Evolutionary conservation across 495 filamentous ascomycete genomes (phyloP).

Genomic region (Cercophora newfieldiana): DNA sequence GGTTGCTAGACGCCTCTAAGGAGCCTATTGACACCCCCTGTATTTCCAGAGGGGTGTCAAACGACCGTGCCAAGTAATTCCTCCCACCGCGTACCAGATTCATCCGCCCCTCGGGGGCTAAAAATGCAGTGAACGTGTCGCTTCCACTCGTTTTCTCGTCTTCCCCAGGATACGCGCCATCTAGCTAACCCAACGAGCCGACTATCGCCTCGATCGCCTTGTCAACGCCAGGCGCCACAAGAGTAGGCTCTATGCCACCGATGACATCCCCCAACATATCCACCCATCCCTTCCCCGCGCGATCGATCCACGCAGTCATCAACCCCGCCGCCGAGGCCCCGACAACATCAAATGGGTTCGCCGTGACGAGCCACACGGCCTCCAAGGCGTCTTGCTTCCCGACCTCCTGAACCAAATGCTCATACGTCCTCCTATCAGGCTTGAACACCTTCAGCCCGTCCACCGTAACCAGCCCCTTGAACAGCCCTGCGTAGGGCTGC

Average conservation of each 20-base stretch:
- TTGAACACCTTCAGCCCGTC: slow-evolving; percentile 65
- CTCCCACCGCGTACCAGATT: no score
- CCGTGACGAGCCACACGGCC: slow-evolving; percentile 71
- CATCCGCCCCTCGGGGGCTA: no score
- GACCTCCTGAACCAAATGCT: slow-evolving; percentile 55
- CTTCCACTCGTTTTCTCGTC: neutral
- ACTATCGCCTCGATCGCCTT: slow-evolving; percentile 46
- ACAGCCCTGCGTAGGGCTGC: slow-evolving; percentile 40
- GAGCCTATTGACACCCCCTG: no score
- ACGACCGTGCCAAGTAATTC: no score
- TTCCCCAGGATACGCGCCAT: no score
- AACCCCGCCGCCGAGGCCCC: slow-evolving; percentile 56
- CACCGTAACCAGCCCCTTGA: slow-evolving; percentile 62
- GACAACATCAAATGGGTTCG: slow-evolving; percentile 81
- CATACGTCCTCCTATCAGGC: slow-evolving; percentile 65
- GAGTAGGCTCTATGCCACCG: slow-evolving; percentile 43
- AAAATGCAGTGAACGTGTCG: no score
- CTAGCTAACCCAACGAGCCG: neutral
- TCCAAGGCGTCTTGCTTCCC: slow-evolving; percentile 48
- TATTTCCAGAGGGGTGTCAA: no score
- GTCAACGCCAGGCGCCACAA: slow-evolving; percentile 51
- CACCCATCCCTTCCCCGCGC: slow-evolving; percentile 53
- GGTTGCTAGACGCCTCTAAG: no score
- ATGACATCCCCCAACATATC: slow-evolving; percentile 49
- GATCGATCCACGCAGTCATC: slow-evolving; percentile 70